Percentiles rank a stretch among this genome's conserved stretches.
phyloP scores from a whole-genome alignment of 2,329 filamentous ascomycete genomes.

The Fonsecaea erecta region DNA sequence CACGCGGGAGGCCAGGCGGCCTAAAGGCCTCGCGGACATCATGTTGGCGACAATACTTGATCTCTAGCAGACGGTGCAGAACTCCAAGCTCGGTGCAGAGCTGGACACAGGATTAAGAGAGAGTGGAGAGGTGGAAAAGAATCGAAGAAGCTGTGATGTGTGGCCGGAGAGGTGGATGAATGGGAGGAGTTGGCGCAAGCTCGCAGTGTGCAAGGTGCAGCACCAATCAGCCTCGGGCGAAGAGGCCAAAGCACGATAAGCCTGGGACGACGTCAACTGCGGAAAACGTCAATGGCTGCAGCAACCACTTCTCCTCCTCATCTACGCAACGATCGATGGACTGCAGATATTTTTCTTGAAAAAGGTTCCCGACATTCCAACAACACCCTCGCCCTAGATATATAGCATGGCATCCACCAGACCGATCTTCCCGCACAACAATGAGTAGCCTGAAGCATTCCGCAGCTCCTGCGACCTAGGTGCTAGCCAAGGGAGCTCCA shows the following conservation, averaged over 20 bases:
- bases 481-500: conserved; percentile 22
- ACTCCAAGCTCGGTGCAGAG: conserved; percentile 44
- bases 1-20: conserved; percentile 37
- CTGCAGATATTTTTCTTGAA: conserved; percentile 10
- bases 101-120: conserved; percentile 44
- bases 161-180: conserved; percentile 19
- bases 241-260: conserved; percentile 27
- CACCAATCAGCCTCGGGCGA: conserved; percentile 25
- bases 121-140: conserved; percentile 44
- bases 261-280: conserved; percentile 31
- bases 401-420: conserved; percentile 8
- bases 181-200: conserved; percentile 17
- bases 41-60: conserved; percentile 48
- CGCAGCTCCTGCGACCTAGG: conserved; percentile 23
- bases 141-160: conserved; percentile 46
- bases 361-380: neutral
- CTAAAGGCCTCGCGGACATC: conserved; percentile 50
- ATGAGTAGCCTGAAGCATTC: neutral
- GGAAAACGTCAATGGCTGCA: conserved; percentile 3
- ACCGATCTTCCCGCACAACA: conserved; percentile 6
- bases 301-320: conserved; percentile 15
- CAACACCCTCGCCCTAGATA: neutral
- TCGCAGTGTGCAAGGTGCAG: conserved; percentile 11
- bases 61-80: conserved; percentile 41
- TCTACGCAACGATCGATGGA: neutral